These are phyloP conservation scores for Trichosanthes truncata DNA, from an alignment of 306 rosid species.

Conservation along the genomic window DNA sequence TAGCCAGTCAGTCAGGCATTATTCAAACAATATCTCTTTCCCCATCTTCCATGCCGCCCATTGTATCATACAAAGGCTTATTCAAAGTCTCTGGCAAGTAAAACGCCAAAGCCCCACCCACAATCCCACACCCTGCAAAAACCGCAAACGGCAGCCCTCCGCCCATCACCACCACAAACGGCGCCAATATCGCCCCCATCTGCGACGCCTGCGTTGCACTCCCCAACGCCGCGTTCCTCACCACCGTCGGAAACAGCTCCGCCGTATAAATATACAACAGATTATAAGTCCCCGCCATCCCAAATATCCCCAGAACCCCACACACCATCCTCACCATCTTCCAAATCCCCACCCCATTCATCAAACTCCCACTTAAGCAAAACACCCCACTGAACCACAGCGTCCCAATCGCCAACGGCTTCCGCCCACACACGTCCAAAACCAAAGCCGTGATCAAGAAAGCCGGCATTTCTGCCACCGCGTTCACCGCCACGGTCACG, in stretches of 20 bases:
- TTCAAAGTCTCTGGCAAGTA: conserved; percentile 77
- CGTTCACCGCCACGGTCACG: conserved; percentile 54
- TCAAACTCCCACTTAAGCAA: conserved; percentile 45
- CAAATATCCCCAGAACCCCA: conserved; percentile 74
- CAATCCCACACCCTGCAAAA: conserved; percentile 55
- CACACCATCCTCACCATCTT: conserved; percentile 47
- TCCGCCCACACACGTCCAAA: conserved; percentile 48
- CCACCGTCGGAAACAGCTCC: conserved; percentile 87
- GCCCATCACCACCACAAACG: conserved; percentile 77
- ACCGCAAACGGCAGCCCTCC: conserved; percentile 57
- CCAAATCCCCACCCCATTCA: conserved; percentile 33
- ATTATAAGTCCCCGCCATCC: conserved; percentile 87
- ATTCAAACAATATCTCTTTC: conserved; percentile 8
- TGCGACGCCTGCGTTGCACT: conserved; percentile 61
- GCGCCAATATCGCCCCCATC: conserved; percentile 84
- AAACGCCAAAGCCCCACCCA: conserved; percentile 59
- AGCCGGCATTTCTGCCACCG: conserved; percentile 88
- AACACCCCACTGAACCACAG: conserved; percentile 80
- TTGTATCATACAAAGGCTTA: conserved; percentile 70
- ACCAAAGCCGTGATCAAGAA: conserved; percentile 55
- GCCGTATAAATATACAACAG: conserved; percentile 63
- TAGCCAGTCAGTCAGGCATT: too few relatives aligned
- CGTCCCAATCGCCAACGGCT: conserved; percentile 57
- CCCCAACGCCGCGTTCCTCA: conserved; percentile 75
- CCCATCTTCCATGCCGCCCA: conserved; percentile 47